Evolutionary conservation across 768 basidiomycete species (phyloP), one percentile per base, ranked within the genome.

Genomic region (Trametes cingulata): DNA sequence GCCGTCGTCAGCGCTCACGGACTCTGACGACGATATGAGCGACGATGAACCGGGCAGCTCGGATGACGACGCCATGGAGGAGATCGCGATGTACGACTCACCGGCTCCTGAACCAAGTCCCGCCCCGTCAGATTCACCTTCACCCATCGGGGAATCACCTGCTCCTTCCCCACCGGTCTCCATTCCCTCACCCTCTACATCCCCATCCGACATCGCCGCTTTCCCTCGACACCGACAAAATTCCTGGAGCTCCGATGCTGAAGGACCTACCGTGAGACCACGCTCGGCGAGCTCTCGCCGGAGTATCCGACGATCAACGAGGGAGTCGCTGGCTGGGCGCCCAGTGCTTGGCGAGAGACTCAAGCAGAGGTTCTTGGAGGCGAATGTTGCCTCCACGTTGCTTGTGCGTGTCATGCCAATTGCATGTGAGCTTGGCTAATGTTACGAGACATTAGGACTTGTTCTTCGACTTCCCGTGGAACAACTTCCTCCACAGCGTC

Each of bases 391-490:
- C 41, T 78, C 84, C 1, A 88, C 87, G 1, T 77, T 98, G 62
- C 77, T 98, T 66, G 95, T 95, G 62, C 68, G 90, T 76, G 14
- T 8, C 14, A 1, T n/a, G 3, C 24, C 2, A 27, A 13, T 19
- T 36, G 17, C 35, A 13, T 24, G 12, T n/a, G 42, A 25, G 17
- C 29, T 29, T 14, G 42, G n/a, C 36, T 50, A 9, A 50, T n/a
- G 20, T 46, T 14, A 36, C n/a, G 15, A 17, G 7, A 25, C 49
- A 24, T 45, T 67, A 96, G 94, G 91, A 95, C 67, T 80, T 98
- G 37, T 98, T 98, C 79, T 98, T 98, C 71, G 88, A 90, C 61
- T 97, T 89, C 68, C 95, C 95, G 0, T 93, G 92, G 89, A 98
- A 99, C 75, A 98, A 98, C 71, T 98, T 98, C 72, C 76, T 98